Percentiles rank a stretch among this genome's conserved stretches.
These are phyloP conservation scores for Eucalyptus erythrocorys DNA, from an alignment of 345 rosid genomes.

Conservation along the genomic window DNA sequence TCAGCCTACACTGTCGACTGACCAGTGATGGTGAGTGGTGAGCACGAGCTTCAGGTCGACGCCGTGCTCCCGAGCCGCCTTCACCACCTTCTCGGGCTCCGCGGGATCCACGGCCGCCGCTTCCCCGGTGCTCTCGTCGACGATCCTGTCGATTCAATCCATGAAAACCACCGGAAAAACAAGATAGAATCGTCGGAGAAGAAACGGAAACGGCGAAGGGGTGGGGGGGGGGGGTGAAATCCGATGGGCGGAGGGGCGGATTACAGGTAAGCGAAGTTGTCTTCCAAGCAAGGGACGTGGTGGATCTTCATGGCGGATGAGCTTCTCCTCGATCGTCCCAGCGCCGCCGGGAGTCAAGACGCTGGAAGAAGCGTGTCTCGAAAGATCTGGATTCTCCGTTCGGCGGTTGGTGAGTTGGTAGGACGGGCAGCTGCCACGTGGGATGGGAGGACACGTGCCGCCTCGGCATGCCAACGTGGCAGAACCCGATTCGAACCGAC, in stretches of 20 bases:
- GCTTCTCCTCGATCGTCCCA: background rate
- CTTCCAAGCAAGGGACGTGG: constrained; percentile 69
- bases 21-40: constrained; percentile 97
- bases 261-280: constrained; percentile 87
- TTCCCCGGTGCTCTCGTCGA: constrained; percentile 69
- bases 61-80: constrained; percentile 34
- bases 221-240: background rate
- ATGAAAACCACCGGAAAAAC: background rate
- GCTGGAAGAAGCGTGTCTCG: background rate
- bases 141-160: constrained; percentile 25
- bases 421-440: background rate
- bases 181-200: background rate
- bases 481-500: background rate
- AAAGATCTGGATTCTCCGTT: background rate
- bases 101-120: constrained; percentile 98
- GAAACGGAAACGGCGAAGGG: background rate
- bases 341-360: background rate
- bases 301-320: constrained; percentile 37
- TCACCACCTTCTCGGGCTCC: constrained; percentile 59
- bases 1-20: background rate
- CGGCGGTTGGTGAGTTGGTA: background rate
- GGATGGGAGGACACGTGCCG: background rate
- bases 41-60: constrained; percentile 55
- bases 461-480: background rate
- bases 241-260: background rate